These are phyloP conservation scores for Diphasiastrum complanatum DNA, from an alignment of 83 land plant genomes.

Conservation along the genomic window DNA sequence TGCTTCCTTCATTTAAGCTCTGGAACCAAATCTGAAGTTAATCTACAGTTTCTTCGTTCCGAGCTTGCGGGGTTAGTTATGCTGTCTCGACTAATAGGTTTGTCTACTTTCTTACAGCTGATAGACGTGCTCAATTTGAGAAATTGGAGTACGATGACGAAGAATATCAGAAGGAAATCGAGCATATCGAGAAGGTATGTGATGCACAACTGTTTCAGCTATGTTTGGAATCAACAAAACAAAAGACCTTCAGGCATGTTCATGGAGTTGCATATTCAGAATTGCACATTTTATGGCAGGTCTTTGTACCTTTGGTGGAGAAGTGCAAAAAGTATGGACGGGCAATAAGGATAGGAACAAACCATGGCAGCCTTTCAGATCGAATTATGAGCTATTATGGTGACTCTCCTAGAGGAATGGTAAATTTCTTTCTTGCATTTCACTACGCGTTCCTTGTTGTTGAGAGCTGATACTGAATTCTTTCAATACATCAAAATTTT, in stretches of 20 bases:
- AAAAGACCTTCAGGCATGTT: no score
- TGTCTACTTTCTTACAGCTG: constrained; percentile 64
- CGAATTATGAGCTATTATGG: constrained; percentile 99
- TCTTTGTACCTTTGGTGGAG: constrained; percentile 90
- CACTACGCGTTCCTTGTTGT: no score
- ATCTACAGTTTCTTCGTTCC: no score
- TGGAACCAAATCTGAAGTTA: no score
- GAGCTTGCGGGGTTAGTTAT: no score
- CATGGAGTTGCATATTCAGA: no score
- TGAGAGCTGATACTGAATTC: background rate
- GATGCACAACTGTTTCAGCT: no score
- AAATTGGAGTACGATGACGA: constrained; percentile 83
- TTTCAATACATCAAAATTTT: background rate
- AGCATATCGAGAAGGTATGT: constrained; percentile 85
- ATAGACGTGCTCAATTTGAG: constrained; percentile 96
- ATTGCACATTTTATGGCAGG: no score
- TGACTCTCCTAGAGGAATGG: constrained; percentile 99
- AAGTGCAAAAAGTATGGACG: constrained; percentile 98
- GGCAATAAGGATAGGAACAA: constrained; percentile 97
- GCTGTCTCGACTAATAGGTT: no score
- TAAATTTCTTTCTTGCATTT: no score
- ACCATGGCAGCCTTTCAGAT: constrained; percentile 98
- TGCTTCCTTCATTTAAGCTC: no score
- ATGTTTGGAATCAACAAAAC: no score
- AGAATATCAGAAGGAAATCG: constrained; percentile 90